Evolutionary conservation across 768 basidiomycete species (phyloP).

Genomic region (Coprinellus micaceus): DNA sequence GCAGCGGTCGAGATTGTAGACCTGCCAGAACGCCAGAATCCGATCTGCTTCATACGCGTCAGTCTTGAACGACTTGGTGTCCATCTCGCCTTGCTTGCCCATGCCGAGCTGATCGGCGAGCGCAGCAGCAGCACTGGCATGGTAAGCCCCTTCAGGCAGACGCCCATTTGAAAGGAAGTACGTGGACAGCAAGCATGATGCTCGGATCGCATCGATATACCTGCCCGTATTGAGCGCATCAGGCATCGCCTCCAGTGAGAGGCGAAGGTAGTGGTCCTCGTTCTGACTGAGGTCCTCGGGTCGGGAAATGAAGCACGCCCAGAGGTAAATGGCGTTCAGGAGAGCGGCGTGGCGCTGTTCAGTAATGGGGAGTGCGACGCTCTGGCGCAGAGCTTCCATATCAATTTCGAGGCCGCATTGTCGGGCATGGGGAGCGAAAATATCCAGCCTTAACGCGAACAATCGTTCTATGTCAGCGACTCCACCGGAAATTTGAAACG

Average conservation of each 20-base stretch:
- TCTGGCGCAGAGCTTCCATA: slow-evolving; percentile 61
- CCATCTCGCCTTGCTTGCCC: slow-evolving; percentile 34
- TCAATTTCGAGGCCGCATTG: slow-evolving; percentile 73
- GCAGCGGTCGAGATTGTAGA: slow-evolving; percentile 75
- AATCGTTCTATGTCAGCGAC: slow-evolving; percentile 10
- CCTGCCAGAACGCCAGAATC: slow-evolving; percentile 79
- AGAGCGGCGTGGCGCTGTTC: slow-evolving; percentile 74
- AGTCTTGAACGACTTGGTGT: slow-evolving; percentile 56
- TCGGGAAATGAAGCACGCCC: slow-evolving; percentile 78
- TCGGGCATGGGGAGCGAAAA: slow-evolving; percentile 70
- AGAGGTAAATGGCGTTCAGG: slow-evolving; percentile 78
- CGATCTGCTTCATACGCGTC: slow-evolving; percentile 65
- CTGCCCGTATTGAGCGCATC: slow-evolving; percentile 59
- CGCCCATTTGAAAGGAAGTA: slow-evolving; percentile 79
- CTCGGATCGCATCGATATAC: slow-evolving; percentile 69
- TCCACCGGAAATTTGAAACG: slow-evolving; percentile 4
- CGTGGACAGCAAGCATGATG: slow-evolving; percentile 68
- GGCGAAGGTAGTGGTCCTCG: slow-evolving; percentile 67
- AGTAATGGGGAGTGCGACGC: slow-evolving; percentile 45
- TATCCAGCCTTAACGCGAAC: slow-evolving; percentile 52
- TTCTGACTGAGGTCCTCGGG: slow-evolving; percentile 67
- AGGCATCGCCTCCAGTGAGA: slow-evolving; percentile 58
- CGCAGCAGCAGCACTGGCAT: slow-evolving; percentile 69
- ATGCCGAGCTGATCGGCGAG: slow-evolving; percentile 73
- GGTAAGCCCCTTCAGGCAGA: slow-evolving; percentile 73